Base-by-base conservation (phyloP, 257 asterid species). In the Przewalskia tangutica region DNA sequence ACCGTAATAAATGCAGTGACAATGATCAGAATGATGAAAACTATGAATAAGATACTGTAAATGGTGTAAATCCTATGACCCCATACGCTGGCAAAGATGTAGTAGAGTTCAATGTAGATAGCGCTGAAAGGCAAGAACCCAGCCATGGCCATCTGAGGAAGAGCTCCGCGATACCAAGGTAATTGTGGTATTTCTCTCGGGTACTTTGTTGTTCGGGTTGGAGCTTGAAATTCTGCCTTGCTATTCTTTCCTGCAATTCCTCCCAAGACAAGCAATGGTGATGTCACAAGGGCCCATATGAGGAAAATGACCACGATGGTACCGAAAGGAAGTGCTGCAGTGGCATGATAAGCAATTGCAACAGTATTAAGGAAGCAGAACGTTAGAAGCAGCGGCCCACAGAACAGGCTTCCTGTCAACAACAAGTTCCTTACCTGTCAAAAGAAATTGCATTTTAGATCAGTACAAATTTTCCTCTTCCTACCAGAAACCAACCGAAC, bases 91-190 rank as follows among this genome's bases (percentile, higher is more conserved):
- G 88, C 88, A 75, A 85, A 85, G 71, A 85, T 85, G 82, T 85
- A 85, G 50, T 82, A 85, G 12, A 85, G 84, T 59, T 85, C 85
- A 48, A 85, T 82, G 66, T 85, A 85, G 63, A 85, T 85, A 27
- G 88, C 86, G 2, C 88, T 83, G 77, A 85, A 85, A 55, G 88
- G 88, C 77, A 85, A 83, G 65, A 85, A 85, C 12, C 88, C 88
- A 27, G 88, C 88, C 84, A 85, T 85, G 75, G 88, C 88, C 88
- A 85, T 85, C 82, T 85, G 88, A 79, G 88, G 88, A 34, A 79
- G 70, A 62, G 86, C 84, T 10, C 82, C 68, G 10, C 88, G 83
- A 46, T 85, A 83, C 88, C 88, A 85, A 10, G 86, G 86, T 64
- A 85, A 38, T n/a, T 82, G 82, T 13, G 88, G 88, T 79, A 85